Evolutionary conservation across 208 protist species (phyloP).

Genomic region (Polymyxa betae): DNA sequence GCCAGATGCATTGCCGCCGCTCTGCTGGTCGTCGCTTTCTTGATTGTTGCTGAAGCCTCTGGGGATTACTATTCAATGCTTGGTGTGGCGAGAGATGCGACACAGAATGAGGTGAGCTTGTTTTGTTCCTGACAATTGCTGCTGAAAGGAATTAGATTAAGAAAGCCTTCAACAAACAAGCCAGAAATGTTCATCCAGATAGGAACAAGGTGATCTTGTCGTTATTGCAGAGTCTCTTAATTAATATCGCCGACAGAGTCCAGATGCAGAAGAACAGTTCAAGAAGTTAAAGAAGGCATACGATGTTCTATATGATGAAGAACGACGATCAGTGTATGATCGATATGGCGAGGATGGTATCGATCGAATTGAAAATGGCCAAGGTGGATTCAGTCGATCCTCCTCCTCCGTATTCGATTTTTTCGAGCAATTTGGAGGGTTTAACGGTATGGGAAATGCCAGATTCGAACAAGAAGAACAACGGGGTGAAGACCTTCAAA

Average conservation of each 20-base stretch:
- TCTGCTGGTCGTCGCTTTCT: not conserved
- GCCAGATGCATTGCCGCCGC: too few relatives aligned
- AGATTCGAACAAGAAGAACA: not conserved
- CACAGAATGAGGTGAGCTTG: not conserved
- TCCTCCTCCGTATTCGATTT: not conserved
- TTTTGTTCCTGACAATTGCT: not conserved
- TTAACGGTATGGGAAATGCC: not conserved
- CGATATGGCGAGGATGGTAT: conserved; percentile 14
- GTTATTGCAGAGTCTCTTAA: not conserved
- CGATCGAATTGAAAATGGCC: not conserved
- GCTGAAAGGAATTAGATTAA: not conserved
- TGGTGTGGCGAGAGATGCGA: not conserved
- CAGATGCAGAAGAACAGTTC: not conserved
- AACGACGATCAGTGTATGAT: conserved; percentile 1
- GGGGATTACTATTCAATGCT: not conserved
- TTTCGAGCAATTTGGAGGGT: not conserved
- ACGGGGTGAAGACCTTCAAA: not conserved
- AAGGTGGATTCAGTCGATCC: not conserved
- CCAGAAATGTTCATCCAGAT: conserved; percentile 13
- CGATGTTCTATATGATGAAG: not conserved
- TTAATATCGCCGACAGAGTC: not conserved
- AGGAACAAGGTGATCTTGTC: conserved; percentile 25
- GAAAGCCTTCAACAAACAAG: not conserved
- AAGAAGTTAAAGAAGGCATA: not conserved
- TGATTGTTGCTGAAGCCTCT: not conserved